These are phyloP conservation scores for Rhynchospora pubera DNA, from an alignment of 176 grass and related monocot genomes.

Conservation along the genomic window DNA sequence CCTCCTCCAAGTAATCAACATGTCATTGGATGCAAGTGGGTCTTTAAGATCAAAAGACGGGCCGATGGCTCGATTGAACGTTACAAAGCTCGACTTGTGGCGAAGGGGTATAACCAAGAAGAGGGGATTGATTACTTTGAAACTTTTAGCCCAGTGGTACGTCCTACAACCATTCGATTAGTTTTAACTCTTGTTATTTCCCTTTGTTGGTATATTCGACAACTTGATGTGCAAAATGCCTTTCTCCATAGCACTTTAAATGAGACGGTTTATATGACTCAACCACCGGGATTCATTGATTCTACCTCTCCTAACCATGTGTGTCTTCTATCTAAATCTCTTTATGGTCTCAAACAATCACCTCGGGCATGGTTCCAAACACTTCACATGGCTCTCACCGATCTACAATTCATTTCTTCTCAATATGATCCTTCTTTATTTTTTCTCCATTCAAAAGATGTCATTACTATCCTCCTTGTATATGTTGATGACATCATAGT, in stretches of 20 bases:
- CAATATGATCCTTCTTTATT: neutral
- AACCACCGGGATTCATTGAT: neutral
- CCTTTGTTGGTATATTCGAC: neutral
- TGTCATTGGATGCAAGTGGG: neutral
- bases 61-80: neutral
- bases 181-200: neutral
- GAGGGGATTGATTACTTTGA: neutral
- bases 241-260: neutral
- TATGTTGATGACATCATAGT: neutral
- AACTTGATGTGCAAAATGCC: neutral
- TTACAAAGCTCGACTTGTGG: neutral
- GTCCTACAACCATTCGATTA: neutral
- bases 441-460: neutral
- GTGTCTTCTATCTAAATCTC: neutral
- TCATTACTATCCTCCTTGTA: neutral
- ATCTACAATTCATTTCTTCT: neutral
- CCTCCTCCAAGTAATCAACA: neutral
- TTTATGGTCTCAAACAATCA: neutral
- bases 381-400: neutral
- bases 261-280: neutral
- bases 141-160: neutral
- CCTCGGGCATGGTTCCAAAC: neutral
- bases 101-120: neutral
- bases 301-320: neutral
- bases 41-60: neutral